Base-by-base conservation (phyloP, 2,329 filamentous ascomycete species). In the Trichoderma atroviride region DNA sequence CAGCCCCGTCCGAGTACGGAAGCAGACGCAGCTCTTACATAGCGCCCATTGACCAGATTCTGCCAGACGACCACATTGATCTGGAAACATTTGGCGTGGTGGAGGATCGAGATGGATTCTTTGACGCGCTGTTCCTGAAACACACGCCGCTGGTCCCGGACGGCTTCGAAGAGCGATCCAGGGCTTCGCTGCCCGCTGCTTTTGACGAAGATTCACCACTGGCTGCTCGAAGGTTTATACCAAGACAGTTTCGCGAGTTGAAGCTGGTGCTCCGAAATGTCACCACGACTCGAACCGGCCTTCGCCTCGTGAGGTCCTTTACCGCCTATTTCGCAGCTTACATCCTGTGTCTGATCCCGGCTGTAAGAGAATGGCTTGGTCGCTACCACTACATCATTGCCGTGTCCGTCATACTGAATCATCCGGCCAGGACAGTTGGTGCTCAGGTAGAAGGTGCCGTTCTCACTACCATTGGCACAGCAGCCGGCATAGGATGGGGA, bases 261-360 rank as follows among this genome's bases (percentile, higher is more conserved):
- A 78, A 78, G 70, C 79, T 77, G 2, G 80, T 86, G 16, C 71
- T 70, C 5, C 74, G 74, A 50, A 77, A 78, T 27, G 78, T 87
- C 24, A 78, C 79, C 6, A 85, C 81, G 5, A 87, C 86, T 4
- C 79, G 84, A 69, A 78, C 83, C 22, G 86, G 86, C 1, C 81
- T 88, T 61, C 83, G 82, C 65, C 77, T 88, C 4, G 71, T 82
- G 27, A 87, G 87, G 72, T 82, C 85, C 0, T 88, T 86, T 71
- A 73, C 84, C n/a, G 85, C 81, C n/a, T 87, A 86, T 75, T 86
- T 87, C 71, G 78, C 84, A 58, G 83, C 86, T 3, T 89, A 88
- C 73, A 75, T 85, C 2, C 74, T 88, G 22, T 89, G 87, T 71
- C 82, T 89, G 2, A 75, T 88, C 5, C 85, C 85, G 1, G 73